Conservation (phyloP, 1,284 basidiomycete genomes). For the Heterobasidion parviporum region DNA sequence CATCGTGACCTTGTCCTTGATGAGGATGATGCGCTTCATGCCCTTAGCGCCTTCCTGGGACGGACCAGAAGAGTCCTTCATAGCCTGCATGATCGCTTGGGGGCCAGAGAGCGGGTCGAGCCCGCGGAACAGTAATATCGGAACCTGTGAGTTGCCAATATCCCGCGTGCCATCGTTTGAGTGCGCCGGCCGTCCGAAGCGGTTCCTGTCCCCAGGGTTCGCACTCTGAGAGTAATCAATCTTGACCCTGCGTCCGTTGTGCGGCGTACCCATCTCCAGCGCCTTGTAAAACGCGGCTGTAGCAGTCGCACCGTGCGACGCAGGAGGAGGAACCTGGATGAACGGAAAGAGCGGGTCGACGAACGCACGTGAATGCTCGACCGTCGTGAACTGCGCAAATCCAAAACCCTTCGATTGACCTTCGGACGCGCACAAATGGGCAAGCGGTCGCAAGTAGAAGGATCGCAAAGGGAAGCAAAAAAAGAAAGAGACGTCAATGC, state of each 20-base stretch:
- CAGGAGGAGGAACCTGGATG: slow-evolving; percentile 78
- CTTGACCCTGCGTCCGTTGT: slow-evolving; percentile 74
- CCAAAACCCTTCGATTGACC: slow-evolving; percentile 89
- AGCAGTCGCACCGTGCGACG: slow-evolving; percentile 69
- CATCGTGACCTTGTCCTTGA: slow-evolving; percentile 79
- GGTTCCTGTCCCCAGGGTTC: slow-evolving; percentile 52
- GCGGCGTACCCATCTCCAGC: slow-evolving; percentile 53
- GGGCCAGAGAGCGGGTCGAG: slow-evolving; percentile 82
- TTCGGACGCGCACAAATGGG: slow-evolving; percentile 28
- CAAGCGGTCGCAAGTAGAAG: slow-evolving; percentile 34
- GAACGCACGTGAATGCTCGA: slow-evolving; percentile 80
- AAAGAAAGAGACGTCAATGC: slow-evolving; percentile 59
- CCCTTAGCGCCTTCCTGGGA: slow-evolving; percentile 71
- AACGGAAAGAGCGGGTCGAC: slow-evolving; percentile 82
- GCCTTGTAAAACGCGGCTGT: slow-evolving; percentile 62
- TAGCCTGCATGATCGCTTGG: slow-evolving; percentile 74
- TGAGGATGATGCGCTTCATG: slow-evolving; percentile 78
- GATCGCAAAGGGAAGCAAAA: slow-evolving; percentile 17
- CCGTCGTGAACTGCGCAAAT: slow-evolving; percentile 82
- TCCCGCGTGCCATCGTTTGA: slow-evolving; percentile 89
- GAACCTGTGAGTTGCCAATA: slow-evolving; percentile 76
- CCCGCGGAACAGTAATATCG: slow-evolving; percentile 81
- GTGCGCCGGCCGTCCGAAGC: slow-evolving; percentile 48
- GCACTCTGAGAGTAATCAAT: slow-evolving; percentile 86
- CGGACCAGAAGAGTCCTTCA: slow-evolving; percentile 59